Base-by-base conservation (phyloP, 2,329 filamentous ascomycete genomes). In the Cercospora sp. region DNA sequence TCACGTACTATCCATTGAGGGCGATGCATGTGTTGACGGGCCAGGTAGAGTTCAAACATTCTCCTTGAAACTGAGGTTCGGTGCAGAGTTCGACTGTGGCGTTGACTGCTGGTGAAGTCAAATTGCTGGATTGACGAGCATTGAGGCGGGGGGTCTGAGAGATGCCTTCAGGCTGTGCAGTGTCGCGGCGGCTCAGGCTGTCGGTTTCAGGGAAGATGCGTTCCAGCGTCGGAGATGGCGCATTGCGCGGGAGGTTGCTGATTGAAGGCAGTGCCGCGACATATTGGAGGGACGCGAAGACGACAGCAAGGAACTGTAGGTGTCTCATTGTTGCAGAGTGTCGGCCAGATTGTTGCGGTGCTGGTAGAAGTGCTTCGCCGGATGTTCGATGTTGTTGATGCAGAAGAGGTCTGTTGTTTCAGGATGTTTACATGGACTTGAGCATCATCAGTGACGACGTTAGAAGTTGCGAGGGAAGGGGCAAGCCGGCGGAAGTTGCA, bases 31-130 rank as follows among this genome's bases (percentile, higher is more conserved):
- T 63, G 37, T 75, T 71, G 16, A 74, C 53, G 13, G 73, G 73
- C 70, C 71, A 74, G 21, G 71, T 67, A 24, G 71, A 67, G 16
- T 72, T 69, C 30, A 61, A 57, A 63, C 73, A 74, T 58, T 71
- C 55, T 57, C 74, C 74, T 32, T 49, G 77, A 21, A 79, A 74
- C n/a, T 72, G 61, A 5, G 65, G 65, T n/a, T 69, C 68, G 16
- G 72, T 71, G 68, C 73, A 74, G 49, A 69, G 55, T 71, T 78
- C n/a, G 3, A 80, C 79, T 64, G 82, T 69, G 51, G 71, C 70
- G 26, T 43, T 60, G 26, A 57, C 45, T n/a, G 65, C 59, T 26
- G 61, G 26, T 28, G 59, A n/a, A 43, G 60, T 67, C 40, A 43
- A 62, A 45, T 64, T 71, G 67, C 55, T 8, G 8, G 34, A 32